phyloP scores from a whole-genome alignment of 2,329 filamentous ascomycete species.

The Diaporthe sp. region DNA sequence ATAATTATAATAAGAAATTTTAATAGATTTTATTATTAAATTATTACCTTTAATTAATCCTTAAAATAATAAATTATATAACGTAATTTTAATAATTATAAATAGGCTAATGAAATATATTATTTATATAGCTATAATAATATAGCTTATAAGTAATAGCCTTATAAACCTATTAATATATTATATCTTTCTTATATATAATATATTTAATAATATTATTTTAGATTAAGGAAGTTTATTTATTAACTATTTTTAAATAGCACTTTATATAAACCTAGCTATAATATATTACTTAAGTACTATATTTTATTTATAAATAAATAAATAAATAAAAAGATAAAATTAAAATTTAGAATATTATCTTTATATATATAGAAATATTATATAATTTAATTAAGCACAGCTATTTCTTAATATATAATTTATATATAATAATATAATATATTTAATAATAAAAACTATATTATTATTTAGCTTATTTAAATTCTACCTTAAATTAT shows the following conservation, averaged over 20 bases:
- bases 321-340: neutral
- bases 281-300: neutral
- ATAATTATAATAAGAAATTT: too few species aligned
- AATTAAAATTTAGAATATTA: neutral
- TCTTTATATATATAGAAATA: neutral
- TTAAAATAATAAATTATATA: neutral
- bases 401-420: neutral
- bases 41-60: neutral
- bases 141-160: neutral
- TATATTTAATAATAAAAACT: too few species aligned
- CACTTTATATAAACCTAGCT: too few species aligned
- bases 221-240: too few species aligned
- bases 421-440: neutral
- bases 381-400: neutral
- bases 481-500: too few species aligned
- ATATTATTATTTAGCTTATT: too few species aligned
- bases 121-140: neutral
- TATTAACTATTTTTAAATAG: too few species aligned
- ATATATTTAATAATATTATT: too few species aligned
- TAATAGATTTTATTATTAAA: neutral
- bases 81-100: conserved; percentile 14
- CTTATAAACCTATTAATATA: neutral
- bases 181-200: neutral
- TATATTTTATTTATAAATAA: conserved; percentile 13
- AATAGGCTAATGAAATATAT: conserved; percentile 3